These are phyloP conservation scores for Stachybotrys echinatus DNA, from an alignment of 2,329 filamentous ascomycete species.

Conservation along the genomic window DNA sequence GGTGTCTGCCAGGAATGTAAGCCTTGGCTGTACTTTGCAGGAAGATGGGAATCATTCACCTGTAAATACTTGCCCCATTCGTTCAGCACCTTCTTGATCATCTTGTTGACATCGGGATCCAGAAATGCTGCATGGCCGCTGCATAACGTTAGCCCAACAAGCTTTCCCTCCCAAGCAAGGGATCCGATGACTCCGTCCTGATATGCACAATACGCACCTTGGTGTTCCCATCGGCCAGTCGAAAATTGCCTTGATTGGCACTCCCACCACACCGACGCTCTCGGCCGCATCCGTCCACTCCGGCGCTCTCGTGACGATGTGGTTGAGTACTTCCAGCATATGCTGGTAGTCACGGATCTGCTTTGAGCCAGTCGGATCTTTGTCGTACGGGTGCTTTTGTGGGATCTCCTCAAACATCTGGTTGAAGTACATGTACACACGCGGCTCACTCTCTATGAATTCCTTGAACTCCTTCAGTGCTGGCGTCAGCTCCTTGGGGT, in stretches of 20 bases:
- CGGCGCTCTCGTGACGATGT: constrained; percentile 45
- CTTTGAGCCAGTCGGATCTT: constrained; percentile 55
- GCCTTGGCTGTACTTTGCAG: constrained; percentile 11
- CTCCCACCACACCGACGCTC: constrained; percentile 46
- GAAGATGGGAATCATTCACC: constrained; percentile 24
- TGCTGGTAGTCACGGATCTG: constrained; percentile 63
- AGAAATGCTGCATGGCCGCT: constrained; percentile 48
- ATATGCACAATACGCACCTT: too few relatives aligned
- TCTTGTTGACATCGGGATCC: constrained; percentile 48
- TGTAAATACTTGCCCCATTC: constrained; percentile 50
- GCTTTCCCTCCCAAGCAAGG: background rate
- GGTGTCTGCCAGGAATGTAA: constrained; percentile 31
- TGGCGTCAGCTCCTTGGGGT: constrained; percentile 47
- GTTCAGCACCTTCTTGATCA: constrained; percentile 50
- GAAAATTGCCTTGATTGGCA: constrained; percentile 49
- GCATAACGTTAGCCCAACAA: constrained; percentile 7
- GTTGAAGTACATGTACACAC: constrained; percentile 61
- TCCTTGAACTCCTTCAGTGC: constrained; percentile 60
- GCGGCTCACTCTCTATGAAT: constrained; percentile 58
- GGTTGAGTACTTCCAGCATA: constrained; percentile 62
- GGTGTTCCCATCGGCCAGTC: constrained; percentile 53
- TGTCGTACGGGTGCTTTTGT: constrained; percentile 50
- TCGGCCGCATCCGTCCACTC: constrained; percentile 48
- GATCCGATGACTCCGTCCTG: too few relatives aligned
- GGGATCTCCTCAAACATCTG: constrained; percentile 68